phyloP scores from a whole-genome alignment of 345 rosid species.

The Dimocarpus longan region DNA sequence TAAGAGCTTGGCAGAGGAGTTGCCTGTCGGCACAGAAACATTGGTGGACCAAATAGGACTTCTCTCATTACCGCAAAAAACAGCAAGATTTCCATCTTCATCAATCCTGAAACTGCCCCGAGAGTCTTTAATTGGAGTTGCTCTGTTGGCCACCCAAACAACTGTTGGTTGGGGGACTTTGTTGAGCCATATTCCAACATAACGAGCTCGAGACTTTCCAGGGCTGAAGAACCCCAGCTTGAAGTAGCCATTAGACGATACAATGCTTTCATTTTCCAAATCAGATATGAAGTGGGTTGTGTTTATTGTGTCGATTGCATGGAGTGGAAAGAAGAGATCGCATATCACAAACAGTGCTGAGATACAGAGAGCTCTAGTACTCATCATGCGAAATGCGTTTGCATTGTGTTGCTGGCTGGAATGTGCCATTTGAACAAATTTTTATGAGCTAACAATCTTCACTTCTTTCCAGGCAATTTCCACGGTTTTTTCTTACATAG shows the following conservation, averaged over 20 bases:
- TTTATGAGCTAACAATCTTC: too few species aligned
- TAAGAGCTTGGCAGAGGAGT: constrained; percentile 22
- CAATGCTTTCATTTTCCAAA: neutral
- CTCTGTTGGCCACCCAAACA: constrained; percentile 39
- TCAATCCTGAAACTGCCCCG: constrained; percentile 13
- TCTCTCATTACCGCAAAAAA: neutral
- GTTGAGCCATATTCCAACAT: constrained; percentile 33
- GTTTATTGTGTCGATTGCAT: too few species aligned
- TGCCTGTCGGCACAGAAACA: neutral
- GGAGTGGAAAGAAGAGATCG: too few species aligned
- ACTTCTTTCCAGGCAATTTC: too few species aligned
- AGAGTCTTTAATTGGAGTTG: constrained; percentile 21
- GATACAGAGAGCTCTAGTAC: too few species aligned
- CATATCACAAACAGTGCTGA: too few species aligned
- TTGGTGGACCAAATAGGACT: constrained; percentile 28
- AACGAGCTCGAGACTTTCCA: constrained; percentile 10
- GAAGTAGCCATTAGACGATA: too few species aligned
- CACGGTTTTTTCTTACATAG: too few species aligned
- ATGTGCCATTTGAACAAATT: too few species aligned
- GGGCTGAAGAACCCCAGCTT: neutral
- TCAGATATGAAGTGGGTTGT: too few species aligned
- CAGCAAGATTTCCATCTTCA: constrained; percentile 23
- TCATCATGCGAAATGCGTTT: too few species aligned
- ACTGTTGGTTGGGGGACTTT: constrained; percentile 16
- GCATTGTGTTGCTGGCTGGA: neutral